Evolutionary conservation across 1,284 basidiomycete genomes (phyloP).

Genomic region (Porodaedalea pini): DNA sequence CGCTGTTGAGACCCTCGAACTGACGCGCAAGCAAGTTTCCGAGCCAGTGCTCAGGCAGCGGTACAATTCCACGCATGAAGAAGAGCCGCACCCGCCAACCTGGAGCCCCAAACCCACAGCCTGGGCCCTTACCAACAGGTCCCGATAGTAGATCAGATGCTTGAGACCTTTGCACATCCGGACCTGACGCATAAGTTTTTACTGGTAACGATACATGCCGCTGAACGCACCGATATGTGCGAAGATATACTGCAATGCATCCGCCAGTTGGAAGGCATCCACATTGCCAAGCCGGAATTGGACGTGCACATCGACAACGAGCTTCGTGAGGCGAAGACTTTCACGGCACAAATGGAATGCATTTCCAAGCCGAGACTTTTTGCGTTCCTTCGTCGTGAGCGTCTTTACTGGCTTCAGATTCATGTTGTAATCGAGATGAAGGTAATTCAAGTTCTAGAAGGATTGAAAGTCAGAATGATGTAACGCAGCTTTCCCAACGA

Average conservation of each 20-base stretch:
- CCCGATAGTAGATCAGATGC: conserved; percentile 95
- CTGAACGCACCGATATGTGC: conserved; percentile 97
- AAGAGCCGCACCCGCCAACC: conserved; percentile 99
- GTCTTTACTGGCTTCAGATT: conserved; percentile 99
- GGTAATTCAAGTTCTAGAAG: conserved; percentile 86
- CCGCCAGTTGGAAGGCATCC: conserved; percentile 98
- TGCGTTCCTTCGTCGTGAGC: conserved; percentile 97
- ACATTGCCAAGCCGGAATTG: conserved; percentile 99
- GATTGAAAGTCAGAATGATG: conserved; percentile 8
- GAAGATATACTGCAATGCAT: conserved; percentile 98
- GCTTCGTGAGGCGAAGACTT: conserved; percentile 94
- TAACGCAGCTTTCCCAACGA: not conserved
- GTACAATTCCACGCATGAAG: conserved; percentile 99
- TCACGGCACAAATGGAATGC: conserved; percentile 98
- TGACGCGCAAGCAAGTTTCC: conserved; percentile 97
- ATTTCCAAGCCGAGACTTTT: conserved; percentile 99
- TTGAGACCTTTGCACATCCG: conserved; percentile 99
- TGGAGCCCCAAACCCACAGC: conserved; percentile 99
- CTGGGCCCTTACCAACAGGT: conserved; percentile 98
- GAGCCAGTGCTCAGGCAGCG: conserved; percentile 94
- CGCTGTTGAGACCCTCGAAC: conserved; percentile 97
- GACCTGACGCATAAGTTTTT: conserved; percentile 99
- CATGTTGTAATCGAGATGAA: conserved; percentile 93
- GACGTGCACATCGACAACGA: conserved; percentile 98
- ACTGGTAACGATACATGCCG: conserved; percentile 99